Evolutionary conservation across 306 rosid species (phyloP).

Genomic region (Spatholobus suberectus): DNA sequence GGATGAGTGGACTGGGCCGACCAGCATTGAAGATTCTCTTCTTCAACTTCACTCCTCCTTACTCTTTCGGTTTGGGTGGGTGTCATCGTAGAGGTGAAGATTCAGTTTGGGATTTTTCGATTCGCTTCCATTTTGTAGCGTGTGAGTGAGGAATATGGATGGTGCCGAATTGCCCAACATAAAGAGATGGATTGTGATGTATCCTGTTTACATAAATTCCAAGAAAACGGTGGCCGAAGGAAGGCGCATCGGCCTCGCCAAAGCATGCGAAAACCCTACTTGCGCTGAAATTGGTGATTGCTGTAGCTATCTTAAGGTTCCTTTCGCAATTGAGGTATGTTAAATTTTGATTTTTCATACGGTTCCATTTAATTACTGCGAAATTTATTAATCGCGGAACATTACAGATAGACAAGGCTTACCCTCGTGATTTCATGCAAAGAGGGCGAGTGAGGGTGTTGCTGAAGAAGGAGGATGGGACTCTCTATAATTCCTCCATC

Average conservation of each 20-base stretch:
- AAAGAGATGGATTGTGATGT: slow-evolving; percentile 83
- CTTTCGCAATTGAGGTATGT: slow-evolving; percentile 79
- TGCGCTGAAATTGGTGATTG: slow-evolving; percentile 89
- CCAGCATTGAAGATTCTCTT: no score
- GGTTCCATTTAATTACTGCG: neutral
- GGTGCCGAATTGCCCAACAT: slow-evolving; percentile 55
- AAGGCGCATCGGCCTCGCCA: slow-evolving; percentile 68
- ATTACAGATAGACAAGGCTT: slow-evolving; percentile 75
- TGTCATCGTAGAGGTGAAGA: neutral
- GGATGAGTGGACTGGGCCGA: no score
- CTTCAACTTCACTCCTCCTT: no score
- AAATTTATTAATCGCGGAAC: neutral
- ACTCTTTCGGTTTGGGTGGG: no score
- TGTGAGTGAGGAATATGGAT: slow-evolving; percentile 57
- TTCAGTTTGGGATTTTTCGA: neutral
- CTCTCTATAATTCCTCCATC: slow-evolving; percentile 66
- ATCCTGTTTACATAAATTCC: slow-evolving; percentile 87
- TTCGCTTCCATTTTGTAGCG: neutral
- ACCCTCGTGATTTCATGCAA: slow-evolving; percentile 95
- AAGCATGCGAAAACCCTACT: slow-evolving; percentile 87
- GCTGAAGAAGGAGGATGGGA: slow-evolving; percentile 86
- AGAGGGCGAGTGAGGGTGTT: slow-evolving; percentile 82
- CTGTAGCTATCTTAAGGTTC: slow-evolving; percentile 73
- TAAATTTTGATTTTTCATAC: neutral
- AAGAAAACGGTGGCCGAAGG: slow-evolving; percentile 92